Base-by-base conservation (phyloP, 148 eudicot species). In the Camellia sinensis region DNA sequence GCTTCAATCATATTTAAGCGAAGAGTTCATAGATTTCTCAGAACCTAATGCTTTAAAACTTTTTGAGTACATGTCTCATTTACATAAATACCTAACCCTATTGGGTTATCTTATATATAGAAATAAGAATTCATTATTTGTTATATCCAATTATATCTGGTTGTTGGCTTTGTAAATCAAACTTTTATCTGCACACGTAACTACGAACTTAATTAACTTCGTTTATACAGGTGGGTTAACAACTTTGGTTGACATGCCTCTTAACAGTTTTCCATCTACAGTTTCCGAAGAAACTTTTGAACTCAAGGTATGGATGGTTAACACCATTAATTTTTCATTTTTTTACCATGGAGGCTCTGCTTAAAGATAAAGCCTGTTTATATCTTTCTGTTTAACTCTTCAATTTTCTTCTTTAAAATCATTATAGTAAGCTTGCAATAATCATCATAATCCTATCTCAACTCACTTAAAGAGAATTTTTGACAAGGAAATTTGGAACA, bases 181-280 rank as follows among this genome's bases (percentile, higher is more conserved):
- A 61, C 40, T 59, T 60, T 3, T 59, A n/a, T 19, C 44, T 21
- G 67, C 56, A 45, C 37, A 8, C 9, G 21, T 73, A 67, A 78
- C 81, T 18, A 45, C 44, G 43, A 57, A 22, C 29, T 68, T 18
- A n/a, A 40, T 29, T 67, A 18, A 6, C 52, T 80, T 14, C 52
- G 50, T 78, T 71, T 56, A 59, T 69, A 67, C 84, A 96, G 99
- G 99, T 67, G 99, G 99, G 64, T 82, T 96, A 87, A 96, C 99
- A 41, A 96, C 99, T 56, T 82, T 96, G 82, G 85, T 96, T 74
- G 99, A 96, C 87, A 96, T 96, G 99, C 99, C 99, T 75, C 90
- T 96, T 67, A 96, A 96, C 79, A 96, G 94, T 61, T 86, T 80
- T 69, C 99, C 99, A 41, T 92, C 99, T 40, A 96, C 99, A 5